Percentiles rank a stretch among this genome's conserved stretches.
Evolutionary conservation across 177 flowering plant species (phyloP).

Genomic region (Vitis hybrid): DNA sequence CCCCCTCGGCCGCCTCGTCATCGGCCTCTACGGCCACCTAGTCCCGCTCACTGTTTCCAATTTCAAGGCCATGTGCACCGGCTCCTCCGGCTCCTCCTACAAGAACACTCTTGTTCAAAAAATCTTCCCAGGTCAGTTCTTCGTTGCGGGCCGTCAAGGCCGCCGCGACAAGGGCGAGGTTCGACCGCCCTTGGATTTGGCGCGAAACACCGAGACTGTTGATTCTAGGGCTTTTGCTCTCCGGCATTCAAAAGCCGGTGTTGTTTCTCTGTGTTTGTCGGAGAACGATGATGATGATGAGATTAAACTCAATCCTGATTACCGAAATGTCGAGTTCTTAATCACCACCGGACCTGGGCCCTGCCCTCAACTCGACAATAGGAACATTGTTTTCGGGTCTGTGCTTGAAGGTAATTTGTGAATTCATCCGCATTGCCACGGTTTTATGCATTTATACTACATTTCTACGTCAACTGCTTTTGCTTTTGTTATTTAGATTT

Average conservation of each 20-base stretch:
- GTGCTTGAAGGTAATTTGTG: slow-evolving; percentile 79
- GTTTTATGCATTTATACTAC: background rate
- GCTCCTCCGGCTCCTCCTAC: slow-evolving; percentile 51
- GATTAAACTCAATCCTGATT: slow-evolving; percentile 66
- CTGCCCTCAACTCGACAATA: slow-evolving; percentile 71
- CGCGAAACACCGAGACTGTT: slow-evolving; percentile 65
- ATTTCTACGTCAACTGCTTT: too few relatives aligned
- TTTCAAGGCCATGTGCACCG: slow-evolving; percentile 77
- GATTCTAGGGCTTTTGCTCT: slow-evolving; percentile 63
- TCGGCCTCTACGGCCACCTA: slow-evolving; percentile 86
- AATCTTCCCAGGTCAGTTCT: slow-evolving; percentile 79
- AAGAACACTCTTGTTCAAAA: slow-evolving; percentile 77
- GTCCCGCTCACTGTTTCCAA: slow-evolving; percentile 82
- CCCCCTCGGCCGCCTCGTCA: slow-evolving; percentile 79
- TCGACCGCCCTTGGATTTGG: slow-evolving; percentile 43
- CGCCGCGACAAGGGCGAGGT: slow-evolving; percentile 69
- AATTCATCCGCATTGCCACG: background rate
- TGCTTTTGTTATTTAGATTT: too few relatives aligned
- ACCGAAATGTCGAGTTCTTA: slow-evolving; percentile 92
- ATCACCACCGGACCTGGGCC: slow-evolving; percentile 98
- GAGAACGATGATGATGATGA: slow-evolving; percentile 92
- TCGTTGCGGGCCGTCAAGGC: slow-evolving; percentile 84
- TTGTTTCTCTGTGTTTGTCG: slow-evolving; percentile 72
- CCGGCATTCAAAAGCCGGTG: slow-evolving; percentile 63
- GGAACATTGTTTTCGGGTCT: slow-evolving; percentile 83